Evolutionary conservation across 2,329 filamentous ascomycete species (phyloP), one percentile per base, ranked within the genome.

Genomic region (Ciborinia camelliae): DNA sequence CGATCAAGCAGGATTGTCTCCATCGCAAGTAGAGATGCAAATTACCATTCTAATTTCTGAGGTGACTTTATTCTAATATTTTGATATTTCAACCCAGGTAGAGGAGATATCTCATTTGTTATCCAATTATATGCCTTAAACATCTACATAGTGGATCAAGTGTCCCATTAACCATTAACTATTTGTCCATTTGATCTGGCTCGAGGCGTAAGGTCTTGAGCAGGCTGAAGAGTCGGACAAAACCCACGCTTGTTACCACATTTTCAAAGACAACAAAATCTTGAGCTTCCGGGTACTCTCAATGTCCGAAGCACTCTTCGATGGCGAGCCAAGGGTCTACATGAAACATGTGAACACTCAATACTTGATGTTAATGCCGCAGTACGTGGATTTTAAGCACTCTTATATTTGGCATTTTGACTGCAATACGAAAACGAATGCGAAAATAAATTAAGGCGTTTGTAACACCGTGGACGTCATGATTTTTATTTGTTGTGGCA

Each of bases 391-490:
- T n/a, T 12, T 39, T 45, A 35, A n/a, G 30, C 43, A 60, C n/a
- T 60, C 15, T 37, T 60, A 5, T 50, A 53, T 35, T 60, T 37
- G 57, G 30, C 54, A 6, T 23, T 51, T 20, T n/a, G 37, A 14
- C 23, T 61, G 15, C 30, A 61, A 61, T 50, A 60, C 58, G 58
- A 61, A 51, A 61, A 61, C 58, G 58, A 61, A 39, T 8, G 26
- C 58, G 58, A 61, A 48, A 57, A 39, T 14, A 12, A 7, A 60
- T 12, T 28, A 47, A 30, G 28, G 28, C 20, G 30, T 47, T 18
- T 10, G 41, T 26, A 7, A 23, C 4, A 23, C n/a, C 8, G 8
- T 35, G 41, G 41, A 47, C 41, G 39, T 58, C 39, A 58, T 35
- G 20, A 35, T 47, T 35, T 45, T 47, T 14, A 14, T 23, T 23